phyloP scores from a whole-genome alignment of 768 basidiomycete species.

The Naganishia antarctica region DNA sequence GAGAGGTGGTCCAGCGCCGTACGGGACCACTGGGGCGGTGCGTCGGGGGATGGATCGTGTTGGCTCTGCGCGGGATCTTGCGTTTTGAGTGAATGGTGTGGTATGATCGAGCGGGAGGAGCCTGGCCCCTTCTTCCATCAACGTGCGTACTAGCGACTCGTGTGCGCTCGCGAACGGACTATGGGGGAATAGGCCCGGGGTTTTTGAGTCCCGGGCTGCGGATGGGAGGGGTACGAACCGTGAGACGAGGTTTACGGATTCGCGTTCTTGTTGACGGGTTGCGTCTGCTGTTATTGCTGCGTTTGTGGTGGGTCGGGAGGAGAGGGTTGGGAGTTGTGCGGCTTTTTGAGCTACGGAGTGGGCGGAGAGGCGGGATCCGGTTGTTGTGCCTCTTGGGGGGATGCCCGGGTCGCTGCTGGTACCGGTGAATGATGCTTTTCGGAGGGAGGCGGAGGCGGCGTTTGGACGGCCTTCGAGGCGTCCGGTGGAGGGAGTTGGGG shows the following conservation, averaged over 20 bases:
- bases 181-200: slow-evolving; percentile 6
- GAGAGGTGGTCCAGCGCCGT: neutral
- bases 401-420: neutral
- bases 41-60: neutral
- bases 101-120: neutral
- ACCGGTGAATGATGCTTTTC: slow-evolving; percentile 22
- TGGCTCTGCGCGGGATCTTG: neutral
- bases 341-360: slow-evolving; percentile 24
- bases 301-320: neutral
- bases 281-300: neutral
- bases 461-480: neutral
- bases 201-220: neutral
- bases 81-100: neutral
- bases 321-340: slow-evolving; percentile 8
- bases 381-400: neutral
- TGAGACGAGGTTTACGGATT: slow-evolving; percentile 25
- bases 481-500: neutral
- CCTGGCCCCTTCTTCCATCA: slow-evolving; percentile 24
- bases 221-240: slow-evolving; percentile 16
- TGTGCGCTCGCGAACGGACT: slow-evolving; percentile 21
- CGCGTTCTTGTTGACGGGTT: neutral
- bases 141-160: slow-evolving; percentile 5
- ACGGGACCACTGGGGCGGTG: neutral
- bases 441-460: neutral
- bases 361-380: slow-evolving; percentile 10